These are phyloP conservation scores for Echinochloa phyllopogon DNA, from an alignment of 176 grass and related monocot genomes.

Conservation along the genomic window DNA sequence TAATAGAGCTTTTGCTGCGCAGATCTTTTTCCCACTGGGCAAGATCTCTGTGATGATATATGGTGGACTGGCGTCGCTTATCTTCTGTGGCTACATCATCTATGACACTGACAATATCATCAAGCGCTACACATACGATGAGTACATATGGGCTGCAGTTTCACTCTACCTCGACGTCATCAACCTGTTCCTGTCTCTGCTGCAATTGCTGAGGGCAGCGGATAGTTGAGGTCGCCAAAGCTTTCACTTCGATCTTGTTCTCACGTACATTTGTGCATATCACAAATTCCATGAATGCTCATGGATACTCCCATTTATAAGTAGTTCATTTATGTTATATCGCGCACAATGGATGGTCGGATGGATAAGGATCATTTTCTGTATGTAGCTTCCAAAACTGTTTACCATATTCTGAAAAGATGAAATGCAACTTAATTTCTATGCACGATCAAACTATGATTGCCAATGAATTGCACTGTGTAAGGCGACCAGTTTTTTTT, in stretches of 20 bases:
- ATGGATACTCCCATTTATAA: constrained; percentile 19
- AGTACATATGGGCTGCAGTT: constrained; percentile 70
- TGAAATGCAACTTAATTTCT: not conserved
- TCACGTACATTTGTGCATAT: constrained; percentile 41
- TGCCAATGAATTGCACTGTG: not conserved
- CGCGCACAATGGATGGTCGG: too few relatives aligned
- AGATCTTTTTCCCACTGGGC: constrained; percentile 81
- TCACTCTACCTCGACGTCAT: constrained; percentile 75
- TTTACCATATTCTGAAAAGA: not conserved
- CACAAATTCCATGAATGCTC: not conserved
- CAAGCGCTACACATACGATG: constrained; percentile 68
- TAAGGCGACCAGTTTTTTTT: not conserved
- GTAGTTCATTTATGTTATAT: too few relatives aligned
- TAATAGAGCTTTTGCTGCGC: constrained; percentile 31
- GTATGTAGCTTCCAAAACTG: not conserved
- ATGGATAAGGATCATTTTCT: not conserved
- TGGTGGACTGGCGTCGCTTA: constrained; percentile 60
- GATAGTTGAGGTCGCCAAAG: constrained; percentile 38
- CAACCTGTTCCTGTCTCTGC: constrained; percentile 66
- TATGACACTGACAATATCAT: constrained; percentile 82
- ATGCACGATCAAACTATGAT: not conserved
- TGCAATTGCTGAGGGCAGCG: constrained; percentile 53
- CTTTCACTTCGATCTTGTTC: not conserved
- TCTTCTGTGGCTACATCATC: constrained; percentile 86
- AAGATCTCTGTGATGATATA: constrained; percentile 83